Conservation (phyloP, 257 asterid genomes). For the Mitragyna speciosa region DNA sequence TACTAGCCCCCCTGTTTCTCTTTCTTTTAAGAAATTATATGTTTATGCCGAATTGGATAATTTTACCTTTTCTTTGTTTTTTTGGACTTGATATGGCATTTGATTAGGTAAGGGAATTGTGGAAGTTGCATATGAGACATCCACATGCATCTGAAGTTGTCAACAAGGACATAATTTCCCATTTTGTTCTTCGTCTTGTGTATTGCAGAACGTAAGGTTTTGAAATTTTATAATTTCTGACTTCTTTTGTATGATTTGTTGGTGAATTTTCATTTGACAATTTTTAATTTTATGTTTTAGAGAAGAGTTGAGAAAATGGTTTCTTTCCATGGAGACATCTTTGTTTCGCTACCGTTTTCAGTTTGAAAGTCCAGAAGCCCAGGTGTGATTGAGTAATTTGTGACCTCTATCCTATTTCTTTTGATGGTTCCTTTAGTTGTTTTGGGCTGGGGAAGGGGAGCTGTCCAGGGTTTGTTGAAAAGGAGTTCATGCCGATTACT, state of each 20-base stretch:
- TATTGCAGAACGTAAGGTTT: conserved; percentile 85
- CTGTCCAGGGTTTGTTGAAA: not conserved
- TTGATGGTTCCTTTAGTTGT: conserved; percentile 18
- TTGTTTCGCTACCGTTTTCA: conserved; percentile 78
- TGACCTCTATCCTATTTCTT: conserved; percentile 12
- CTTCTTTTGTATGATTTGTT: conserved; percentile 4
- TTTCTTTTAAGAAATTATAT: not conserved
- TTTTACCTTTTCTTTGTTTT: not conserved
- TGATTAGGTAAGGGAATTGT: conserved; percentile 51
- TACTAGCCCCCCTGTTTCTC: not conserved
- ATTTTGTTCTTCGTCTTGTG: conserved; percentile 89
- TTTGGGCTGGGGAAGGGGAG: not conserved
- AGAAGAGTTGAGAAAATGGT: conserved; percentile 90
- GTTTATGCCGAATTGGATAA: not conserved
- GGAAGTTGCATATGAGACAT: conserved; percentile 70
- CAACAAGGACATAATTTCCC: conserved; percentile 86
- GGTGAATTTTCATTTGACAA: not conserved
- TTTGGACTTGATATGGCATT: not conserved
- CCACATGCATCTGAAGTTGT: conserved; percentile 55
- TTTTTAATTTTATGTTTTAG: conserved; percentile 32
- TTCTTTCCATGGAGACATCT: conserved; percentile 85
- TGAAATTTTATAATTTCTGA: not conserved
- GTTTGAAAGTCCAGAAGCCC: conserved; percentile 50
- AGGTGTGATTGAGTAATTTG: conserved; percentile 49
- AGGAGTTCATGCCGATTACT: conserved; percentile 18